phyloP scores from a whole-genome alignment of 2,329 filamentous ascomycete species.

The Neopestalotiopsis sp. region DNA sequence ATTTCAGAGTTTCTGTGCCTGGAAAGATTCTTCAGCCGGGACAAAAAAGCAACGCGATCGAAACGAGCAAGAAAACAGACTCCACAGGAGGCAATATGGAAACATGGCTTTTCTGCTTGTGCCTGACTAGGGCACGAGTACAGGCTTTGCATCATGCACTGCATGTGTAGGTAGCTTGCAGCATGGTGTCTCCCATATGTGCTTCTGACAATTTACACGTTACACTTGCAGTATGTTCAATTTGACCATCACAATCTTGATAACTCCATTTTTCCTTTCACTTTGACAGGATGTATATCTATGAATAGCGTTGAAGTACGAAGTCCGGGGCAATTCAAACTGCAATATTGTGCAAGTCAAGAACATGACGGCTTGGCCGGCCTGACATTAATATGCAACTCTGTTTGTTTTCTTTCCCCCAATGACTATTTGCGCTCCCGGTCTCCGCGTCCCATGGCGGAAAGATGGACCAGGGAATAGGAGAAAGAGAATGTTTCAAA shows the following conservation, averaged over 20 bases:
- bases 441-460: background rate
- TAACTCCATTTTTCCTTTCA: background rate
- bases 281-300: background rate
- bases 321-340: background rate
- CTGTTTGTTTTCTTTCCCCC: background rate
- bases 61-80: background rate
- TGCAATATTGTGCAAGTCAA: background rate
- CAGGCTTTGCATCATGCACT: background rate
- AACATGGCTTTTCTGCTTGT: background rate
- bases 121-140: background rate
- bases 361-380: background rate
- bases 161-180: background rate
- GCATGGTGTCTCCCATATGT: background rate
- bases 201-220: background rate
- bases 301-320: background rate
- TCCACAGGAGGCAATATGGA: background rate
- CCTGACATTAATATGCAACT: conserved; percentile 1
- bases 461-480: background rate
- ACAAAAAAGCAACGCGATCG: background rate
- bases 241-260: background rate
- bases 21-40: conserved; percentile 9
- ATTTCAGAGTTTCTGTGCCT: conserved; percentile 1
- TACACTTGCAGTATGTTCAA: background rate
- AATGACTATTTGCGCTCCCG: too few relatives aligned
- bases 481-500: conserved; percentile 5